Conservation (phyloP, 129 eudicot genomes). For the Heracleum sosnowskyi region DNA sequence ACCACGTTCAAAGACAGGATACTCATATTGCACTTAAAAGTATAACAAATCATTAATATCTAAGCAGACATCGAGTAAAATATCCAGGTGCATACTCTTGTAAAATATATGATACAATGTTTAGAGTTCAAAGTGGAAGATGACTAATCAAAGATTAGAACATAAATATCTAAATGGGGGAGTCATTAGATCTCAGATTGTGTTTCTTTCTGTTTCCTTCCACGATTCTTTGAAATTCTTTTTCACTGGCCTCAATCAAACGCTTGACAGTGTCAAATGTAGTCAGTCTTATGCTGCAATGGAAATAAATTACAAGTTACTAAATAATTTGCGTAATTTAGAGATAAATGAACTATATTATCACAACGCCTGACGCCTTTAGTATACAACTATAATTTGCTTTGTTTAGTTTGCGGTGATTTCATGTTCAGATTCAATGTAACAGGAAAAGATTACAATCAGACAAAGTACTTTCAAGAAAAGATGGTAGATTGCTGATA, state of each 20-base stretch:
- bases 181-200: background rate
- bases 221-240: constrained; percentile 54
- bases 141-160: background rate
- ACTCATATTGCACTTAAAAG: background rate
- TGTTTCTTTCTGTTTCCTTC: constrained; percentile 47
- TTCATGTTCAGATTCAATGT: background rate
- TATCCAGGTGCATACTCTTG: background rate
- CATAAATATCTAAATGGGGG: background rate
- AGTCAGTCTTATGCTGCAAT: constrained; percentile 76
- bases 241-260: constrained; percentile 61
- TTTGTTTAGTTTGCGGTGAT: background rate
- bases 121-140: background rate
- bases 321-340: background rate
- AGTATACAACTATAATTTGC: background rate
- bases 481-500: background rate
- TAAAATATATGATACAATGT: background rate
- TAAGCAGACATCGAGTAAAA: background rate
- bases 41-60: background rate
- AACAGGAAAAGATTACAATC: background rate
- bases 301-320: background rate
- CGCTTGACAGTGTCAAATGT: constrained; percentile 77
- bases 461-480: background rate
- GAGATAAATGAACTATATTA: background rate
- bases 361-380: background rate
- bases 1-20: background rate